Evolutionary conservation across 2,329 filamentous ascomycete species (phyloP).

Genomic region (Colletotrichum liriopes): DNA sequence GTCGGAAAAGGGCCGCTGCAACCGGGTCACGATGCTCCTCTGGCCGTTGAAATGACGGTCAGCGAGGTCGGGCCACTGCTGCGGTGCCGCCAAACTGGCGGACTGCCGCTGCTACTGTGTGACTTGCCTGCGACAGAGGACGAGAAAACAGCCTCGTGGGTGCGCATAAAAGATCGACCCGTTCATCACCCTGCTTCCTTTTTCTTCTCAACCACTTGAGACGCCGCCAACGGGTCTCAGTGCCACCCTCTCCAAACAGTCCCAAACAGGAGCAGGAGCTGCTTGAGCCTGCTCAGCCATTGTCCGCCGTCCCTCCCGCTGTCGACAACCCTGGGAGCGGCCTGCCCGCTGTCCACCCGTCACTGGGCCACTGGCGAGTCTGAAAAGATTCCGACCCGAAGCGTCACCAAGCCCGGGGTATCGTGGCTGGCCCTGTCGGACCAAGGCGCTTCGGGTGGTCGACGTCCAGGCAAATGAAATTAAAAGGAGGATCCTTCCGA

Average conservation of each 20-base stretch:
- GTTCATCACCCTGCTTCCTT: slow-evolving; percentile 24
- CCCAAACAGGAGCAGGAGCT: slow-evolving; percentile 32
- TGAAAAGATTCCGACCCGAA: slow-evolving; percentile 14
- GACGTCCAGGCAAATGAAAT: slow-evolving; percentile 37
- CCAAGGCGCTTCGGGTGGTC: slow-evolving; percentile 24
- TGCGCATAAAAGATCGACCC: slow-evolving; percentile 16
- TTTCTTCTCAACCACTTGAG: slow-evolving; percentile 26
- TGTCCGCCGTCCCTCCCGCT: not conserved
- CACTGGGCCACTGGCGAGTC: slow-evolving; percentile 12
- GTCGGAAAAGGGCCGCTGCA: slow-evolving; percentile 18
- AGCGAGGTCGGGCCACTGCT: slow-evolving; percentile 8
- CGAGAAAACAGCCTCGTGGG: not conserved
- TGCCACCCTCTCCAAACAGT: slow-evolving; percentile 36
- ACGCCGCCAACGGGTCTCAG: slow-evolving; percentile 20
- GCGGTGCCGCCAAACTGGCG: not conserved
- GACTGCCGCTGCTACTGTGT: not conserved
- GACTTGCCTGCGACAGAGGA: not conserved
- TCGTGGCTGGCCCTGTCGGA: slow-evolving; percentile 33
- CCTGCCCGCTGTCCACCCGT: slow-evolving; percentile 7
- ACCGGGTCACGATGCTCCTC: not conserved
- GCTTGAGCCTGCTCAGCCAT: not conserved
- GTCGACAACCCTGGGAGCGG: slow-evolving; percentile 2
- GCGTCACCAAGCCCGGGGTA: slow-evolving; percentile 17
- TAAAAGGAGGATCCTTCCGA: slow-evolving; percentile 43
- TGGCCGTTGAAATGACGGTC: slow-evolving; percentile 18